Base-by-base conservation (phyloP, 2,329 filamentous ascomycete genomes). In the Calonectria hongkongensis region DNA sequence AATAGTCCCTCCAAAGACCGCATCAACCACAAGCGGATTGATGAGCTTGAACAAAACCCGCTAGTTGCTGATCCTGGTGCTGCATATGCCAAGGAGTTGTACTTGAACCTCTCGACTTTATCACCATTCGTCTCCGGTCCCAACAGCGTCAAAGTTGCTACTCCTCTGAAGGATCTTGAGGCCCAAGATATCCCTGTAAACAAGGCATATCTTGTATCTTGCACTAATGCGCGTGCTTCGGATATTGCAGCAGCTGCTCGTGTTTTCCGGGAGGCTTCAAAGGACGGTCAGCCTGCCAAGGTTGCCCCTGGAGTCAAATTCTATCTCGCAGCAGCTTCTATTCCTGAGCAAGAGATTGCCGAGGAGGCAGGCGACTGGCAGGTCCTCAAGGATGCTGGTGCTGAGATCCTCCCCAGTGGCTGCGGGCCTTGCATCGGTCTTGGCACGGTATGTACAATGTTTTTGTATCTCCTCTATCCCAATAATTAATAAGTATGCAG, bases 361-460 rank as follows among this genome's bases (percentile, higher is more conserved):
- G 95, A 98, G 83, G 93, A 93, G 68, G 88, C 90, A 0, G 96
- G 96, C 12, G 94, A 96, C 83, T 98, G 96, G 96, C 93, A 98
- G 83, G 86, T 90, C 2, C 88, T 98, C 21, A 82, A 97, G 0
- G 92, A 95, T 10, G 95, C 95, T 21, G 96, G 95, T n/a, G 95
- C 94, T 0, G 85, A 91, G 85, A 91, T 67, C 84, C 89, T 0
- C 87, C 97, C 0, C 93, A 94, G 0, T 88, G 93, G 93, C 0
- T 98, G 96, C 76, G 95, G 92, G 0, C 93, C 94, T 0, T 98
- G 96, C 80, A 98, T 98, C 74, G 96, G 96, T 9, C 89, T 98
- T 0, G 30, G 30, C 30, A 41, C 39, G 15, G 15, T 41, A 41
- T 7, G 15, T 8, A 7, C 12, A 41, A 41, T 41, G 12, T 41